Evolutionary conservation across 148 eudicot species (phyloP), one percentile per base, ranked within the genome.

Genomic region (Camellia lanceoleosa): DNA sequence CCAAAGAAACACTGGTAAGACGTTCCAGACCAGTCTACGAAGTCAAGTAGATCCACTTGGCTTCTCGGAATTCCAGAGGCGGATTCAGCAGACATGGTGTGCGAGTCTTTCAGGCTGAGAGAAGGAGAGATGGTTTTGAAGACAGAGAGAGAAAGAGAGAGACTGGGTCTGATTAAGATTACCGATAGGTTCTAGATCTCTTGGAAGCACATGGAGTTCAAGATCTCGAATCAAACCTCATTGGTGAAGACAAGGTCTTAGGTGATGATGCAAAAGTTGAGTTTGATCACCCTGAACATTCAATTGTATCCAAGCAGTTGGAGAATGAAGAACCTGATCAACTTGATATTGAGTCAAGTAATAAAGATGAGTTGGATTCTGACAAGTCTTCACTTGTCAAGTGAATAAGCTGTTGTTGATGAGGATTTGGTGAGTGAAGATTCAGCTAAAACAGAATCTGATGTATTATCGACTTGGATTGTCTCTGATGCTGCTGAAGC

Each of bases 1-100:
- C 99, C 99, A 63, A 97, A 97, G 88, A 97, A 92, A 81, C 98
- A 97, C 81, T 97, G 97, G 86, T 90, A 94, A 1, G 99, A 94
- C 12, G 99, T 97, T n/a, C n/a, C n/a, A n/a, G n/a, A n/a, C n/a
- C n/a, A n/a, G n/a, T n/a, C n/a, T n/a, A n/a, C n/a, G n/a, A n/a
- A n/a, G n/a, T n/a, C n/a, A n/a, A n/a, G n/a, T n/a, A n/a, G n/a
- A n/a, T n/a, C n/a, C n/a, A 93, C 97, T 81, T 88, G 97, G 82
- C 75, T 86, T 86, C 84, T 80, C 18, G 72, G 92, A 79, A 85
- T 80, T 75, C 83, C 87, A 79, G 97, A 84, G 71, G 91, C 86
- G 4, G 97, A 89, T 87, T 87, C 92, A 81, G 88, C 88, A 68
- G 94, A 80, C 94, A 92, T 89, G 88, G 89, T 78, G 79, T 82